A percentile compares a stretch with the other conserved stretches of the same genome.
phyloP scores from a whole-genome alignment of 352 stramenopile genomes.

The Phytophthora pini region DNA sequence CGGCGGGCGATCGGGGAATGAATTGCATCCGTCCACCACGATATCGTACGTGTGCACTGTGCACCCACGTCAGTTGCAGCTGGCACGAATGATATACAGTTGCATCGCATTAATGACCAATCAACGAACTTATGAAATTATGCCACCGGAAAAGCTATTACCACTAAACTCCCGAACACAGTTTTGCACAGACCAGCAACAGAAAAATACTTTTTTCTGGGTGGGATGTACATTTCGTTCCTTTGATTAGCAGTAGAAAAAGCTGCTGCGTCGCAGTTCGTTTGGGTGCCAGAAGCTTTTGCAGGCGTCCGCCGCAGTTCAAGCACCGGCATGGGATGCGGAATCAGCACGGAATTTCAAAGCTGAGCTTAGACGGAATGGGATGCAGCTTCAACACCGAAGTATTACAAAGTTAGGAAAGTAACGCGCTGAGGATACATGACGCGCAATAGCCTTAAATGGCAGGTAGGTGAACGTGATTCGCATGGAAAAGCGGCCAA shows the following conservation, averaged over 20 bases:
- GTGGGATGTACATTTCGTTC: too few relatives aligned
- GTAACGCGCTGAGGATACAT: not conserved
- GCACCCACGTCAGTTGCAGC: constrained; percentile 10
- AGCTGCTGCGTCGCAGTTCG: not conserved
- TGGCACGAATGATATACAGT: not conserved
- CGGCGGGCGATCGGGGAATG: constrained; percentile 29
- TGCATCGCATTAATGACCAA: constrained; percentile 3
- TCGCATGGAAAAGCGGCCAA: constrained; percentile 1
- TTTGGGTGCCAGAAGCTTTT: not conserved
- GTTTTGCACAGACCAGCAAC: not conserved
- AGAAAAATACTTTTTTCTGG: not conserved
- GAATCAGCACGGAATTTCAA: not conserved
- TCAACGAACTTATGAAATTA: not conserved
- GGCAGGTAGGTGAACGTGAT: not conserved
- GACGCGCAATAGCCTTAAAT: not conserved
- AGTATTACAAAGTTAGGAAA: not conserved
- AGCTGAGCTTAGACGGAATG: not conserved
- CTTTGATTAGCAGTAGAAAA: not conserved
- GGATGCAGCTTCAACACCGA: not conserved
- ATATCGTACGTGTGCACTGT: not conserved
- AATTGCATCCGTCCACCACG: constrained; percentile 17
- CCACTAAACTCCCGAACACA: not conserved
- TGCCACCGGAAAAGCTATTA: not conserved
- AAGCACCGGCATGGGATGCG: constrained; percentile 7
- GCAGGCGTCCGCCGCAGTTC: not conserved